These are phyloP conservation scores for Austroboletus novae-zelandiae DNA, from an alignment of 1,284 basidiomycete genomes.

Conservation along the genomic window DNA sequence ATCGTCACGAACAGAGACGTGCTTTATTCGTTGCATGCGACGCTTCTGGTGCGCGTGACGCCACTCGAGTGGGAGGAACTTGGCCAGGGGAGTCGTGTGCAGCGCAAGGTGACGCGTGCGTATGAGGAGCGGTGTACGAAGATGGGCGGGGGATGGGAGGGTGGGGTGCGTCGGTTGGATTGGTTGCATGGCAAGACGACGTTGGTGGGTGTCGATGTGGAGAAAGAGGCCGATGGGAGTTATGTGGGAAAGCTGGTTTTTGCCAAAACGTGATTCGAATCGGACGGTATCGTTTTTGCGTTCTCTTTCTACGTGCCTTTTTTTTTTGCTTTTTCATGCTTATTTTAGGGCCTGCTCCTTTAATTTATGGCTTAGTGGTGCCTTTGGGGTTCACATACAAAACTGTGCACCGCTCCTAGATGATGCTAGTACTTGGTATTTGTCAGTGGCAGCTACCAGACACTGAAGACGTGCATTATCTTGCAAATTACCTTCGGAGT, in stretches of 20 bases:
- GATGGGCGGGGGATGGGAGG: conserved; percentile 65
- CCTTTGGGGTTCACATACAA: too few species aligned
- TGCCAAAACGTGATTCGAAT: conserved; percentile 36
- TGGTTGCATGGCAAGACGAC: conserved; percentile 62
- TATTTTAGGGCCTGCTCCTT: too few species aligned
- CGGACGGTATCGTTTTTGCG: too few species aligned
- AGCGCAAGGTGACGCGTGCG: conserved; percentile 55
- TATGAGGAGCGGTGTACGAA: conserved; percentile 60
- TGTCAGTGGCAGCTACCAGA: too few species aligned
- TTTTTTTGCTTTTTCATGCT: too few species aligned
- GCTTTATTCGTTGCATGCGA: conserved; percentile 55
- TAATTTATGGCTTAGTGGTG: too few species aligned
- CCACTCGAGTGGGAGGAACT: conserved; percentile 63
- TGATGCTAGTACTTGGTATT: too few species aligned
- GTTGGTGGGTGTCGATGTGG: conserved; percentile 61
- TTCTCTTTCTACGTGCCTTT: too few species aligned
- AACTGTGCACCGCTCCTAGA: too few species aligned
- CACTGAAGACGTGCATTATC: too few species aligned
- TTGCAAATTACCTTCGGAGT: too few species aligned
- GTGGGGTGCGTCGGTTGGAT: conserved; percentile 62
- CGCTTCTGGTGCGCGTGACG: conserved; percentile 53
- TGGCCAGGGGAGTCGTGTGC: conserved; percentile 48
- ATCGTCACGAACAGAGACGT: conserved; percentile 61
- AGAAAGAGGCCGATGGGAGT: conserved; percentile 41
- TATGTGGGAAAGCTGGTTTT: conserved; percentile 50